phyloP scores from a whole-genome alignment of 2,329 filamentous ascomycete species.

The Alternaria gaisen region DNA sequence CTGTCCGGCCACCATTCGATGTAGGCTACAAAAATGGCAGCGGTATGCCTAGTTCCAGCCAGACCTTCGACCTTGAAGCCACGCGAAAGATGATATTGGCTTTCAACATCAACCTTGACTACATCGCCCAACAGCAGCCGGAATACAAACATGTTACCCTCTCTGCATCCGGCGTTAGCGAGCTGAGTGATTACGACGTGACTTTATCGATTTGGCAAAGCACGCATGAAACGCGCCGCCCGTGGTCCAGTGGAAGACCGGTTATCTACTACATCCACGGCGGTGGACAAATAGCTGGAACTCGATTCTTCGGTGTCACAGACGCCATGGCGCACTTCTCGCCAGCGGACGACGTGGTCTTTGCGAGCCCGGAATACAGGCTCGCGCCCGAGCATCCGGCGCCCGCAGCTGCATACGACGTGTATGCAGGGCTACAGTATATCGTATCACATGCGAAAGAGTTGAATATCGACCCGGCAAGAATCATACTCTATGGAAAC shows the following conservation, averaged over 20 bases:
- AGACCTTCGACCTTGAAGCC: background rate
- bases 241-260: too few species aligned
- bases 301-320: constrained; percentile 34
- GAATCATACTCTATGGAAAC: too few species aligned
- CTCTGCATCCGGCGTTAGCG: too few species aligned
- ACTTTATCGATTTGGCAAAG: too few species aligned
- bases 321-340: constrained; percentile 34
- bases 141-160: background rate
- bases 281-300: constrained; percentile 52
- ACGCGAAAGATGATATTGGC: background rate
- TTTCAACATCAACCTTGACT: background rate
- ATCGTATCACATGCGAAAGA: constrained; percentile 45
- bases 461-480: too few species aligned
- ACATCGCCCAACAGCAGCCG: background rate
- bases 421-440: constrained; percentile 34
- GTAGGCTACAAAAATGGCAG: background rate
- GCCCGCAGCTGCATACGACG: constrained; percentile 51
- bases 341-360: constrained; percentile 20
- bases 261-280: constrained; percentile 49
- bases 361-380: constrained; percentile 52
- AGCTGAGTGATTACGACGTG: too few species aligned
- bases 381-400: constrained; percentile 55
- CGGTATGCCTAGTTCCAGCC: background rate
- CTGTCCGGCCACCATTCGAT: background rate
- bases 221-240: too few species aligned